Evolutionary conservation across 2,329 filamentous ascomycete genomes (phyloP).

Genomic region (Uncinocarpus reesii): DNA sequence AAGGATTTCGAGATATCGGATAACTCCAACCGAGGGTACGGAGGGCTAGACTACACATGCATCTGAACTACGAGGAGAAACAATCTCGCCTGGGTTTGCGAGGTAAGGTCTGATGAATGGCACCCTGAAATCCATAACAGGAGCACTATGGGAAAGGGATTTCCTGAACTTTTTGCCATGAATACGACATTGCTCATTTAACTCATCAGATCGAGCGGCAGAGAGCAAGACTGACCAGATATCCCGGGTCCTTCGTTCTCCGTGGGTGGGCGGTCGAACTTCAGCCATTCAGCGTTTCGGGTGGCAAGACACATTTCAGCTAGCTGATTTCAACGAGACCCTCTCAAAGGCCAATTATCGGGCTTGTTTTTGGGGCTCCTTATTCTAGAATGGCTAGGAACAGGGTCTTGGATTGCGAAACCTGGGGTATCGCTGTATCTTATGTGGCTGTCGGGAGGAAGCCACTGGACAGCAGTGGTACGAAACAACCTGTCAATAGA

Average conservation of each 20-base stretch:
- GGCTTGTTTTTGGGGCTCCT: neutral
- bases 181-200: constrained; percentile 11
- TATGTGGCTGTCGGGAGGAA: neutral
- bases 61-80: constrained; percentile 1
- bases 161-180: neutral
- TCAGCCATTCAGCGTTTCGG: neutral
- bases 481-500: too few relatives aligned
- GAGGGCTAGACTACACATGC: constrained; percentile 7
- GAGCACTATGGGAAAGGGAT: constrained; percentile 6
- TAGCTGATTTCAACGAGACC: too few relatives aligned
- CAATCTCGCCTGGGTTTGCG: constrained; percentile 2
- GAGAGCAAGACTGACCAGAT: neutral
- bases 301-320: too few relatives aligned
- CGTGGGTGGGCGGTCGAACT: constrained; percentile 5
- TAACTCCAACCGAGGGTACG: constrained; percentile 7
- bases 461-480: neutral
- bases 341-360: too few relatives aligned
- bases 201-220: constrained; percentile 1
- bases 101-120: constrained; percentile 3
- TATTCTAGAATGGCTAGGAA: constrained; percentile 11
- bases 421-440: constrained; percentile 10
- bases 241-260: constrained; percentile 2
- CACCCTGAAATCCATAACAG: constrained; percentile 11
- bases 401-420: constrained; percentile 4
- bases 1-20: constrained; percentile 3